Percentiles rank a stretch among this genome's conserved stretches.
Evolutionary conservation across 768 basidiomycete species (phyloP).

Genomic region (Leccinellum rugosiceps): DNA sequence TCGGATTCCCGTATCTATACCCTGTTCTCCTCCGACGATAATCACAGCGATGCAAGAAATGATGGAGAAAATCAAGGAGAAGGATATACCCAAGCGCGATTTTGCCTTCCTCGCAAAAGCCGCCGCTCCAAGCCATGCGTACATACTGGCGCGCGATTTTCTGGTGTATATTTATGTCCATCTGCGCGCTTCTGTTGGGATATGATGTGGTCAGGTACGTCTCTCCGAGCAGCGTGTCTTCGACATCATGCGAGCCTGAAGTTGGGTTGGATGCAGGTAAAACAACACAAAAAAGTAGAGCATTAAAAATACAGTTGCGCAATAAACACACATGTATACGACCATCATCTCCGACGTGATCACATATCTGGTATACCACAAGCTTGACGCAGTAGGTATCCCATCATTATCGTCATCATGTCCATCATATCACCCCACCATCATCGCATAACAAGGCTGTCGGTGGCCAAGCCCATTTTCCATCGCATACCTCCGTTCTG

Average conservation of each 20-base stretch:
- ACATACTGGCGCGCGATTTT: constrained; percentile 24
- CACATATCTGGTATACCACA: neutral
- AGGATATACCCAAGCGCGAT: constrained; percentile 1
- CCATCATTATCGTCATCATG: neutral
- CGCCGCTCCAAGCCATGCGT: constrained; percentile 17
- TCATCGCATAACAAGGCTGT: neutral
- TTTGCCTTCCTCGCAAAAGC: constrained; percentile 21
- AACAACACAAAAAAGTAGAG: neutral
- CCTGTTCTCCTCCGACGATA: constrained; percentile 2
- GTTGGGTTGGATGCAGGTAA: neutral
- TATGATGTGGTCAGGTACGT: constrained; percentile 25
- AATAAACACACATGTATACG: neutral
- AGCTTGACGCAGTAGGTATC: neutral
- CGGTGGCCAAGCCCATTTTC: too few species aligned
- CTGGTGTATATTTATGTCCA: constrained; percentile 26
- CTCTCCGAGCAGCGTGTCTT: neutral
- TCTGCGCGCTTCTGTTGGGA: constrained; percentile 25
- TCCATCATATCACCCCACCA: neutral
- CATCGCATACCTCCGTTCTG: neutral
- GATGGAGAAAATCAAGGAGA: constrained; percentile 11
- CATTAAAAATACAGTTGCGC: neutral
- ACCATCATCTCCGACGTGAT: neutral
- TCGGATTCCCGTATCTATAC: neutral
- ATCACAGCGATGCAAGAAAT: neutral
- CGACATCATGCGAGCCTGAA: neutral